phyloP scores from a whole-genome alignment of 2,329 filamentous ascomycete genomes.

The Fusarium liriodendri region DNA sequence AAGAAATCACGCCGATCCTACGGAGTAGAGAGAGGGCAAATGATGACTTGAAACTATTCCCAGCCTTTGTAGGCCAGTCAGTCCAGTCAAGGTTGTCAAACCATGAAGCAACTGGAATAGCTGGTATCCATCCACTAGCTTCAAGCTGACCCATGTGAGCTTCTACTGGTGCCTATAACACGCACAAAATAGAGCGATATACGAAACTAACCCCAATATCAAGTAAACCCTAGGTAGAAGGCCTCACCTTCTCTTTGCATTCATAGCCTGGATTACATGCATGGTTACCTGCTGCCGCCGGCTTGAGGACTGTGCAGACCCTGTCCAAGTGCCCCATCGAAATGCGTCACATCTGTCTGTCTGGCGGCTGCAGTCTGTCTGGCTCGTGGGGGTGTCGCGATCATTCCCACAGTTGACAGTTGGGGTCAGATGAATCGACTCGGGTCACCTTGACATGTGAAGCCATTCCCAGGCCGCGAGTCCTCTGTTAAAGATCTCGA shows the following conservation, averaged over 20 bases:
- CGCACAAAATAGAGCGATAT: not conserved
- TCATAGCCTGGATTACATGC: not conserved
- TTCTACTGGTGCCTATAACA: not conserved
- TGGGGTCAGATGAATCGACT: not conserved
- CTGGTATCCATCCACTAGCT: not conserved
- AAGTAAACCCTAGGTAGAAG: not conserved
- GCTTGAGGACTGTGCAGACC: not conserved
- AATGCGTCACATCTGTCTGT: not conserved
- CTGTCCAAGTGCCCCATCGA: not conserved
- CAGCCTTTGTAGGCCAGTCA: not conserved
- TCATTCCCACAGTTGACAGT: not conserved
- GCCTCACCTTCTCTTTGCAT: not conserved
- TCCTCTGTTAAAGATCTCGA: conserved; percentile 21
- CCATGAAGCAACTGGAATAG: not conserved
- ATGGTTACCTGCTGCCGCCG: not conserved
- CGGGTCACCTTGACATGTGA: conserved; percentile 20
- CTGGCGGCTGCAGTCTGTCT: not conserved
- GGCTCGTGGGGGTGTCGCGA: conserved; percentile 10
- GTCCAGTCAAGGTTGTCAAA: not conserved
- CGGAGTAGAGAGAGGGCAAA: not conserved
- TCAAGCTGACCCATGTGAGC: not conserved
- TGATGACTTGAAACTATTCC: not conserved
- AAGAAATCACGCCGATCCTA: not conserved
- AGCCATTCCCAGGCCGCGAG: conserved; percentile 18
- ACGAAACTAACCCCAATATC: not conserved